These are phyloP conservation scores for Thielaviopsis punctulata DNA, from an alignment of 2,329 filamentous ascomycete species.

Conservation along the genomic window DNA sequence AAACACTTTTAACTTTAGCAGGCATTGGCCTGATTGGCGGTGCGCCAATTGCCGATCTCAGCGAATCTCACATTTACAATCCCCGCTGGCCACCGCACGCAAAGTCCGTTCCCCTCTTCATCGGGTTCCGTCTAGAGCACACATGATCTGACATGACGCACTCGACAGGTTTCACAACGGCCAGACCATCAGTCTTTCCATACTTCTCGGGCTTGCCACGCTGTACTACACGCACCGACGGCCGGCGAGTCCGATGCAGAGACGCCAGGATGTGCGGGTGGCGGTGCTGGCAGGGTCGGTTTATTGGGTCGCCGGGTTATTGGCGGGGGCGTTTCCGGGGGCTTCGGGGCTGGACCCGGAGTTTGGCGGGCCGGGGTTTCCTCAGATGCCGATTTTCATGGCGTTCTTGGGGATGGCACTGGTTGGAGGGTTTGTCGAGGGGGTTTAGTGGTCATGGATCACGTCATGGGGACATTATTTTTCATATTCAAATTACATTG, in stretches of 20 bases:
- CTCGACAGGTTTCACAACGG: slow-evolving; percentile 23
- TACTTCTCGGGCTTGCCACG: slow-evolving; percentile 22
- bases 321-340: slow-evolving; percentile 22
- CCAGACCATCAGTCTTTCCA: slow-evolving; percentile 25
- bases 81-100: slow-evolving; percentile 29
- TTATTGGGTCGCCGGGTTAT: slow-evolving; percentile 26
- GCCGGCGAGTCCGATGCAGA: slow-evolving; percentile 13
- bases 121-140: not conserved
- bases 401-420: slow-evolving; percentile 15
- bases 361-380: slow-evolving; percentile 26
- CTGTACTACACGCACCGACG: slow-evolving; percentile 24
- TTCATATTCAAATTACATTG: no score
- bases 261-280: slow-evolving; percentile 18
- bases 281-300: slow-evolving; percentile 22
- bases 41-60: slow-evolving; percentile 23
- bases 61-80: slow-evolving; percentile 26
- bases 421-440: slow-evolving; percentile 4
- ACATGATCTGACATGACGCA: not conserved
- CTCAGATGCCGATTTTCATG: slow-evolving; percentile 21
- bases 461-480: no score
- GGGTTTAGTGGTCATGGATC: not conserved
- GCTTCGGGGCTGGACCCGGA: slow-evolving; percentile 26
- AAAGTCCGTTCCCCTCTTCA: slow-evolving; percentile 19
- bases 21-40: slow-evolving; percentile 22
- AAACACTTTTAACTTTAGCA: slow-evolving; percentile 25